Evolutionary conservation across 2,329 filamentous ascomycete species (phyloP).

Genomic region (Lachnum nothofagi): DNA sequence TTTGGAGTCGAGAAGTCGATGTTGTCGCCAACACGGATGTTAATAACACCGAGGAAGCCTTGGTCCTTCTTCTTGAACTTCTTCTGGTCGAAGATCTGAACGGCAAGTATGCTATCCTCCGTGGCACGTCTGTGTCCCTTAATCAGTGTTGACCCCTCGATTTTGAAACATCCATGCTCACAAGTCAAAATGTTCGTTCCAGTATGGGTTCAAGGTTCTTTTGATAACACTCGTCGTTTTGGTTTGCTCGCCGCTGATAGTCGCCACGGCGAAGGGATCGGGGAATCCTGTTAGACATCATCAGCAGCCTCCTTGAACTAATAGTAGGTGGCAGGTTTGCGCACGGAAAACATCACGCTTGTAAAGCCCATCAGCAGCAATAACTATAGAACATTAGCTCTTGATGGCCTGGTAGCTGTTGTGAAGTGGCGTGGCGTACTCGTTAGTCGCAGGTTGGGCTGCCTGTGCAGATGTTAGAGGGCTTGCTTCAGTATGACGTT

Average conservation of each 20-base stretch:
- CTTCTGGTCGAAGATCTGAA: conserved; percentile 99
- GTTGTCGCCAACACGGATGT: conserved; percentile 89
- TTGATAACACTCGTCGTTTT: conserved; percentile 97
- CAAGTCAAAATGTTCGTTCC: conserved; percentile 99
- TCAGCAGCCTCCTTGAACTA: conserved; percentile 18
- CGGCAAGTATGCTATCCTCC: conserved; percentile 92
- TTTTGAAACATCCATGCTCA: conserved; percentile 37
- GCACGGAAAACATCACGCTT: conserved; percentile 98
- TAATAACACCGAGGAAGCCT: conserved; percentile 95
- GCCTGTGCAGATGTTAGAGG: conserved; percentile 43
- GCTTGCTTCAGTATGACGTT: conserved; percentile 12
- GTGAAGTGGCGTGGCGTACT: conserved; percentile 60
- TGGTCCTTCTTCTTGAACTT: conserved; percentile 99
- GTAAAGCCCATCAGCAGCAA: conserved; percentile 96
- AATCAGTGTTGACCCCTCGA: conserved; percentile 18
- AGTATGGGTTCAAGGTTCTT: conserved; percentile 97
- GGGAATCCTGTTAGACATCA: conserved; percentile 67
- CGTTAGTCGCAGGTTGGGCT: conserved; percentile 86
- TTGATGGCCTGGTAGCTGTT: conserved; percentile 3
- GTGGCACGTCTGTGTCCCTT: conserved; percentile 64
- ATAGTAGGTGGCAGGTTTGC: conserved; percentile 36
- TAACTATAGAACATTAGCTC: conserved; percentile 61
- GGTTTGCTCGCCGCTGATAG: conserved; percentile 95
- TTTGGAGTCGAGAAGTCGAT: conserved; percentile 85
- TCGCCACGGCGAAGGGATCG: conserved; percentile 95